These are phyloP conservation scores for Hypoxylon sp. DNA, from an alignment of 2,329 filamentous ascomycete species.

Conservation along the genomic window DNA sequence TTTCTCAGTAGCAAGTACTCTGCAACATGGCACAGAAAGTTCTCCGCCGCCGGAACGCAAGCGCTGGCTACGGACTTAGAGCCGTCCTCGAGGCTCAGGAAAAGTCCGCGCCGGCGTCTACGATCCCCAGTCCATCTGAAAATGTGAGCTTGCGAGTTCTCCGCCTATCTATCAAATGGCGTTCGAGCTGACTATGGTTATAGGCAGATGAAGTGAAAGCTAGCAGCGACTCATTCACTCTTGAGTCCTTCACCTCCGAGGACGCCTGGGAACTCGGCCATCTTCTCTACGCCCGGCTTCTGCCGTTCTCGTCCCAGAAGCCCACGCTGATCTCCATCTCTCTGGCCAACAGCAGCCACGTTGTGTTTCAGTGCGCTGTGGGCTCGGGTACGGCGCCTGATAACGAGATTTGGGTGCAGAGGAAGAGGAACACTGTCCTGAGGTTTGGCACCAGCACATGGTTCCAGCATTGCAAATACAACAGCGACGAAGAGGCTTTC, in stretches of 20 bases:
- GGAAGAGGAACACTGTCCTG: constrained; percentile 77
- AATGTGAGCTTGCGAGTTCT: constrained; percentile 34
- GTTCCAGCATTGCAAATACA: constrained; percentile 74
- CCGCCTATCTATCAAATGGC: neutral
- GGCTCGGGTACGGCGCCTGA: constrained; percentile 74
- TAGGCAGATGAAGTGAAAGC: constrained; percentile 40
- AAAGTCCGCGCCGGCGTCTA: constrained; percentile 6
- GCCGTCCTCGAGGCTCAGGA: constrained; percentile 34
- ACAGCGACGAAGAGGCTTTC: constrained; percentile 70
- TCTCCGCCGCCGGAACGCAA: constrained; percentile 36
- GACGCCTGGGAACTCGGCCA: constrained; percentile 73
- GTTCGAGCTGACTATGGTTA: neutral
- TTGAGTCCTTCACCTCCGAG: constrained; percentile 65
- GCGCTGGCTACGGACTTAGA: constrained; percentile 36
- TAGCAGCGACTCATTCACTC: constrained; percentile 54
- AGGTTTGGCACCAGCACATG: constrained; percentile 76
- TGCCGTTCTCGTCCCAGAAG: constrained; percentile 55
- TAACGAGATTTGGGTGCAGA: constrained; percentile 73
- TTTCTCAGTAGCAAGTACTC: no score
- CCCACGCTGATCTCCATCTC: constrained; percentile 71
- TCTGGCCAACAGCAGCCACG: constrained; percentile 65
- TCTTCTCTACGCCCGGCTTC: constrained; percentile 69
- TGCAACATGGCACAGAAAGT: constrained; percentile 30
- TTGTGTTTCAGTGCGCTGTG: constrained; percentile 75
- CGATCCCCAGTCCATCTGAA: constrained; percentile 37